Conservation (phyloP, 257 asterid species). For the Capsicum chinense region DNA sequence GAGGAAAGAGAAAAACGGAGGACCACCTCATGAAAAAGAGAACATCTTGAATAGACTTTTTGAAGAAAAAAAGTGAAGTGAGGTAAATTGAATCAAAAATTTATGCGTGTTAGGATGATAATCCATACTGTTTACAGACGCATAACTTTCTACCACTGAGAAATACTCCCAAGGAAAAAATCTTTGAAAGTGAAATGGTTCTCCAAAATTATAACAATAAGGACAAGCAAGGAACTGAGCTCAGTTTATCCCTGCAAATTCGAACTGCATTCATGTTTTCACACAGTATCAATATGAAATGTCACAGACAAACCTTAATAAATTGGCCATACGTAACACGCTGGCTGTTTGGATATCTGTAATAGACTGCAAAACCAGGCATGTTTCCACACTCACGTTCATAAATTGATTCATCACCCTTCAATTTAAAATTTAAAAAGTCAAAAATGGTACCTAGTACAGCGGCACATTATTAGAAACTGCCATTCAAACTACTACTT, state of each 20-base stretch:
- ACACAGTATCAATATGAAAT: not conserved
- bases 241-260: slow-evolving; percentile 8
- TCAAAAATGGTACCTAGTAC: not conserved
- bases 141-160: not conserved
- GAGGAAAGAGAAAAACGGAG: not conserved
- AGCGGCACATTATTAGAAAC: slow-evolving; percentile 12
- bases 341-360: slow-evolving; percentile 95
- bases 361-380: slow-evolving; percentile 99
- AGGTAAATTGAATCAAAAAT: slow-evolving; percentile 18
- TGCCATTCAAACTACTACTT: slow-evolving; percentile 21
- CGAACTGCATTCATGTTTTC: slow-evolving; percentile 5
- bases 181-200: slow-evolving; percentile 15
- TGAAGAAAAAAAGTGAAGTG: not conserved
- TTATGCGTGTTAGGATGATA: not conserved
- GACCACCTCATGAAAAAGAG: not conserved
- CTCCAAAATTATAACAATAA: not conserved
- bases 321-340: slow-evolving; percentile 95
- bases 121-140: slow-evolving; percentile 7
- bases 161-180: slow-evolving; percentile 3
- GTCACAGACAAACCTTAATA: slow-evolving; percentile 71
- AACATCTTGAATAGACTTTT: not conserved
- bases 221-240: slow-evolving; percentile 15
- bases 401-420: slow-evolving; percentile 87
- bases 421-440: slow-evolving; percentile 19
- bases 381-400: slow-evolving; percentile 98